Conservation (phyloP, 129 eudicot genomes). For the Ambrosia trifida region DNA sequence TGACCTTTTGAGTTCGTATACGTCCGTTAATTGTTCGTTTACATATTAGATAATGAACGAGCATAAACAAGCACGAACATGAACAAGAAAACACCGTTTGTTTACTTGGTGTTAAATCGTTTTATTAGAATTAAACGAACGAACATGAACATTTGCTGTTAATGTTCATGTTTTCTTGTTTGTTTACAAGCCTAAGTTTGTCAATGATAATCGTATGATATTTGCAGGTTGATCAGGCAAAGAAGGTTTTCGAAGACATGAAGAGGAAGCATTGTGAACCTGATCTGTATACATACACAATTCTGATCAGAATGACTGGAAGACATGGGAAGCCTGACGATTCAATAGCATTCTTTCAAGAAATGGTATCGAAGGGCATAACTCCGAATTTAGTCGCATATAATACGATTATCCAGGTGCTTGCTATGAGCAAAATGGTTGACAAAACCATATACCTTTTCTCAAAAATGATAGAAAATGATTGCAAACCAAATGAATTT, state of each 20-base stretch:
- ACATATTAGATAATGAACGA: no score
- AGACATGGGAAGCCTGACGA: constrained; percentile 59
- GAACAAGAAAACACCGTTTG: no score
- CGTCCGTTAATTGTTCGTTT: no score
- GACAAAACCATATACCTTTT: constrained; percentile 75
- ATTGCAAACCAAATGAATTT: constrained; percentile 87
- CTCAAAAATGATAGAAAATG: constrained; percentile 78
- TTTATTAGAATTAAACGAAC: no score
- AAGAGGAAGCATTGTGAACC: constrained; percentile 77
- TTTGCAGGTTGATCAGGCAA: constrained; percentile 7
- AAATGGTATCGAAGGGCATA: constrained; percentile 65
- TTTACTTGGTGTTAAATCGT: no score
- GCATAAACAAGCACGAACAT: no score
- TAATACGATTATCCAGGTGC: constrained; percentile 75
- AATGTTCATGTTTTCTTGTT: background rate
- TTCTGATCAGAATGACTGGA: constrained; percentile 74
- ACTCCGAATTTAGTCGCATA: constrained; percentile 74
- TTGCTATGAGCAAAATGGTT: constrained; percentile 62
- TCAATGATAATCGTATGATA: background rate
- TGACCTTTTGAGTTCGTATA: no score
- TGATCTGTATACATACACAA: constrained; percentile 87
- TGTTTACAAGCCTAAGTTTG: background rate
- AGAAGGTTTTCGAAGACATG: constrained; percentile 73
- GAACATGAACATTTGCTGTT: no score
- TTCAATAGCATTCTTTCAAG: constrained; percentile 61